Evolutionary conservation across 148 eudicot species (phyloP).

Genomic region (Spergularia marina): DNA sequence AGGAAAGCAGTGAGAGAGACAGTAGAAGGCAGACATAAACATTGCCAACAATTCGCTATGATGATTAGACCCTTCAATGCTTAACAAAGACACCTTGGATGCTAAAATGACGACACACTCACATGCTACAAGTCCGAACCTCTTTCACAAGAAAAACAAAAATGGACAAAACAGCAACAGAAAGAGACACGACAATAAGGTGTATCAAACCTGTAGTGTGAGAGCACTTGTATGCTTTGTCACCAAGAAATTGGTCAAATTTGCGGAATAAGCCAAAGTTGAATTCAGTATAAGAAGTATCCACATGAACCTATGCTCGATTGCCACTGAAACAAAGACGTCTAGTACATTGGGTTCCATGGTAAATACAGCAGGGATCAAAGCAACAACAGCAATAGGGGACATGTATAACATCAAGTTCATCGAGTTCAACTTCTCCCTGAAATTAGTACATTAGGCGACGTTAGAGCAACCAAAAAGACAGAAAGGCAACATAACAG

Average conservation of each 20-base stretch:
- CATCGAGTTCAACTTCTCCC: slow-evolving; percentile 98
- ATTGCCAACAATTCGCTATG: too few species aligned
- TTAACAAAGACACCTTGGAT: too few species aligned
- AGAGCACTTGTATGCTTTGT: slow-evolving; percentile 97
- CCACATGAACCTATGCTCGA: slow-evolving; percentile 70
- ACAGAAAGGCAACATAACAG: not conserved
- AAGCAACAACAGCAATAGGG: slow-evolving; percentile 78
- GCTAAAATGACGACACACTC: too few species aligned
- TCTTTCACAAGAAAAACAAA: not conserved
- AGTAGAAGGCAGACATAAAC: too few species aligned
- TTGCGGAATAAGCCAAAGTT: slow-evolving; percentile 86
- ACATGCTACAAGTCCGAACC: too few species aligned
- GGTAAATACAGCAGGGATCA: slow-evolving; percentile 74
- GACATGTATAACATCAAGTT: slow-evolving; percentile 90
- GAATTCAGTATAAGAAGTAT: slow-evolving; percentile 72
- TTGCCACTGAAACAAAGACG: slow-evolving; percentile 52
- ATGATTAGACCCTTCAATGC: too few species aligned
- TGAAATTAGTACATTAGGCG: slow-evolving; percentile 28
- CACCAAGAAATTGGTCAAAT: slow-evolving; percentile 93
- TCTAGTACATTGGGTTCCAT: slow-evolving; percentile 92
- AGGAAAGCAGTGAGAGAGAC: too few species aligned
- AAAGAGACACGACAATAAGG: slow-evolving; percentile 20
- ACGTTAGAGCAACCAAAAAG: slow-evolving; percentile 7
- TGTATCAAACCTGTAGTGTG: slow-evolving; percentile 74
- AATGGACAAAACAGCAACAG: not conserved